Base-by-base conservation (phyloP, 2,329 filamentous ascomycete genomes). In the Byssothecium circinans region DNA sequence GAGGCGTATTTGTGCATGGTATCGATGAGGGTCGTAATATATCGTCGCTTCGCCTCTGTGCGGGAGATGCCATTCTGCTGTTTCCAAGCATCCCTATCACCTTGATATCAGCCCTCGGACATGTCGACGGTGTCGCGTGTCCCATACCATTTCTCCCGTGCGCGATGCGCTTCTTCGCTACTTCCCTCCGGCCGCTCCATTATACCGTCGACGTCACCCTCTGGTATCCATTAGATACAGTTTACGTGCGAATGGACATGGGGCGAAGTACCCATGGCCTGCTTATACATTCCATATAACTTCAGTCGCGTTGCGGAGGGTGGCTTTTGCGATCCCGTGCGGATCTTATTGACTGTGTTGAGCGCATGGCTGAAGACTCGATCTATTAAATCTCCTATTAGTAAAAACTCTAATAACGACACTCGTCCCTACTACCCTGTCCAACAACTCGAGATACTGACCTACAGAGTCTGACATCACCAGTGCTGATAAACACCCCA, bases 361-460 rank as follows among this genome's bases (percentile, higher is more conserved):
- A 99, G 87, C 57, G 94, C 94, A 83, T 99, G 92, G 71, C 95
- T 92, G 74, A 99, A 99, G 68, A 99, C 94, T 74, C 94, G 88
- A 77, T 99, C 94, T 97, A 54, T 25, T 54, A 42, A 59, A 49
- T 41, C 45, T 37, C 27, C 19, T 25, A 30, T 29, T 27, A 36
- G 15, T 19, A 5, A 8, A 7, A 22, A 8, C 8, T 23, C 8
- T 8, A 6, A 5, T 25, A 6, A 8, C 8, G 15, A 8, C 17
- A 40, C 37, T 19, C 15, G 20, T 34, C 27, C 30, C 20, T 29
- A 17, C 8, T 34, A 15, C 19, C 35, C 29, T 15, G 10, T 29
- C 22, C 30, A 12, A 22, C 7, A 10, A 18, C 10, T 35, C 14
- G 42, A n/a, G 20, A 38, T 20, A 69, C 70, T 45, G 61, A 72